phyloP scores from a whole-genome alignment of 768 basidiomycete species.

The Psilocybe azurescens region DNA sequence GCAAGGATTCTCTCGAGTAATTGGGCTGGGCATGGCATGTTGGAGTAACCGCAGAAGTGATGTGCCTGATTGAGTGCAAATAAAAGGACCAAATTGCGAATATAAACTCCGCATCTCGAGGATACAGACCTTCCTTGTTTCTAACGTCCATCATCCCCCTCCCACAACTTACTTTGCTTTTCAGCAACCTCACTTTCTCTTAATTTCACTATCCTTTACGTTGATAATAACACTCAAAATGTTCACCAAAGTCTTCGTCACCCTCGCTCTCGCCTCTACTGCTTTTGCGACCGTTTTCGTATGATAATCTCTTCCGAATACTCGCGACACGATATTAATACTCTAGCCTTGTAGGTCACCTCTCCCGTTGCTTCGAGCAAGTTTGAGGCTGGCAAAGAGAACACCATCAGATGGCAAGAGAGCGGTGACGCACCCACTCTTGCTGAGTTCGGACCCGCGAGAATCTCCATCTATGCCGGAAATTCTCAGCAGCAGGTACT shows the following conservation, averaged over 20 bases:
- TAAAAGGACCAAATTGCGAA: background rate
- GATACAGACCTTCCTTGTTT: constrained; percentile 18
- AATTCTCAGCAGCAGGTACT: constrained; percentile 64
- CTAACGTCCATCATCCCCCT: constrained; percentile 26
- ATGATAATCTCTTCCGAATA: constrained; percentile 10
- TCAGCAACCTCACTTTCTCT: constrained; percentile 40
- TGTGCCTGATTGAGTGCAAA: background rate
- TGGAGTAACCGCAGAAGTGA: background rate
- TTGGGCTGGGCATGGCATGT: background rate
- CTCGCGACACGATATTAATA: constrained; percentile 15
- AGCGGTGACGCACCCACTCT: constrained; percentile 52
- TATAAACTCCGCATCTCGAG: constrained; percentile 20
- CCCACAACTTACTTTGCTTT: constrained; percentile 23
- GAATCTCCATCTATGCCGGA: constrained; percentile 67
- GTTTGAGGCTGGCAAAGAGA: constrained; percentile 54
- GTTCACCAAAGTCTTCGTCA: constrained; percentile 53
- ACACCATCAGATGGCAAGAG: constrained; percentile 66
- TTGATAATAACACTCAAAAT: constrained; percentile 37
- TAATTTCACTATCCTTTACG: constrained; percentile 39
- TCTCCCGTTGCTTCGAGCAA: constrained; percentile 50
- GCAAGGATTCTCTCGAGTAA: no score
- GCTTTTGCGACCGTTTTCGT: constrained; percentile 65
- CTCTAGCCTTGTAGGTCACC: constrained; percentile 52
- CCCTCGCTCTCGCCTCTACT: constrained; percentile 57
- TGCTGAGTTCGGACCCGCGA: constrained; percentile 51